These are phyloP conservation scores for Colletotrichum incanum DNA, from an alignment of 2,329 filamentous ascomycete genomes.

Conservation along the genomic window DNA sequence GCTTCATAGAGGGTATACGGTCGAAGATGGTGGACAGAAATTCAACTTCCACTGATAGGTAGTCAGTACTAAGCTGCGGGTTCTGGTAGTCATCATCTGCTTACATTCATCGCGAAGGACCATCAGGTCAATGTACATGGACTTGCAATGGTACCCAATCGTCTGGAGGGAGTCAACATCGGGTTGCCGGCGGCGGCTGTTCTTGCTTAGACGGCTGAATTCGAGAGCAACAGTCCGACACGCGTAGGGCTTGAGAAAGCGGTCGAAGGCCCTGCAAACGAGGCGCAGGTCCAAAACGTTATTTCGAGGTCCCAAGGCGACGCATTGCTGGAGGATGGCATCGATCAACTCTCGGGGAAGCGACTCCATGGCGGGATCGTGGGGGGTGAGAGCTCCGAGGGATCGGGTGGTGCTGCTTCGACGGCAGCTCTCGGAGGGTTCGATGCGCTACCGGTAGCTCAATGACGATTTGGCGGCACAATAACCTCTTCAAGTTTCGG, in stretches of 20 bases:
- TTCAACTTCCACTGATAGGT: slow-evolving; percentile 61
- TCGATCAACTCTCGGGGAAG: slow-evolving; percentile 66
- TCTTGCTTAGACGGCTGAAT: slow-evolving; percentile 63
- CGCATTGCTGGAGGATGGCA: slow-evolving; percentile 61
- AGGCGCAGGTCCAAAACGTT: slow-evolving; percentile 61
- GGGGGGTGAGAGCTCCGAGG: slow-evolving; percentile 16
- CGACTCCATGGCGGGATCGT: slow-evolving; percentile 56
- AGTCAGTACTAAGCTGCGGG: slow-evolving; percentile 7
- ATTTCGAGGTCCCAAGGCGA: slow-evolving; percentile 62
- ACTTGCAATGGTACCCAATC: slow-evolving; percentile 64
- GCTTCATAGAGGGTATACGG: slow-evolving; percentile 61
- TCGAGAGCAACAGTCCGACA: slow-evolving; percentile 66
- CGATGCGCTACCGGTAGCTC: not conserved
- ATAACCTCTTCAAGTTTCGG: not conserved
- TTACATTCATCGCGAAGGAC: slow-evolving; percentile 67
- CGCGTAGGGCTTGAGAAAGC: slow-evolving; percentile 60
- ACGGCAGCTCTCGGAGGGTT: not conserved
- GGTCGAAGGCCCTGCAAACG: slow-evolving; percentile 66
- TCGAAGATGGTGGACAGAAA: slow-evolving; percentile 64
- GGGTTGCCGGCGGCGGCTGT: slow-evolving; percentile 52
- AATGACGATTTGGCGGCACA: not conserved
- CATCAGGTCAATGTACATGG: slow-evolving; percentile 68
- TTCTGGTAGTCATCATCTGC: not conserved
- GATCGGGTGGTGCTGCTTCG: not conserved
- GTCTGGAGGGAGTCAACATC: slow-evolving; percentile 60